Base-by-base conservation (phyloP, 2,329 filamentous ascomycete genomes). In the Aaosphaeria pasadenensis region DNA sequence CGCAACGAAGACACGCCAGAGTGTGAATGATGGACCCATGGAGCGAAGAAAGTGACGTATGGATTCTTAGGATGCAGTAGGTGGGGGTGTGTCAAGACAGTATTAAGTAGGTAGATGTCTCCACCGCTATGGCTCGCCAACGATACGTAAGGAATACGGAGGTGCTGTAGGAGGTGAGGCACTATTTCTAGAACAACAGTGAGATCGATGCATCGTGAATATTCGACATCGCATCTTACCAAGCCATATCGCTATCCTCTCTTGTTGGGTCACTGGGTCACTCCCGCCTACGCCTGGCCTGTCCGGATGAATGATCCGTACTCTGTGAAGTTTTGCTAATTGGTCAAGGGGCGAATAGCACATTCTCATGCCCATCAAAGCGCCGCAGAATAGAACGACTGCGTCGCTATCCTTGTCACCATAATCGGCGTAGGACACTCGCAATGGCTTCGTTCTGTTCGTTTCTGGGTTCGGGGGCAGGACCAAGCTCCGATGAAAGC, bases 81-180 rank as follows among this genome's bases (percentile, higher is more conserved):
- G 39, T 60, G 47, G 6, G 62, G 60, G 40, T 63, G 58, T 6
- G 52, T 55, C 24, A 65, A 55, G 11, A 64, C 39, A 3, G 60
- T 60, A 47, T 67, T 66, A 39, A 67, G 43, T 11, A 57, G 52
- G 52, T 66, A 67, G 43, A 66, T 56, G 39, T 52, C 51, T 33
- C 64, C 65, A 36, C 61, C 63, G 41, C 63, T 67, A 49, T 67
- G 62, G 42, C 62, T 62, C 33, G 63, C 62, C 24, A 67, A 45
- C n/a, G 63, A 62, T 17, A 67, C 52, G 45, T 65, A 52, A n/a
- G 51, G 30, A 40, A 69, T 59, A 11, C 53, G 42, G n/a, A 69
- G 57, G 42, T 66, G 59, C 24, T 50, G 42, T 31, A 67, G 53
- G 33, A 67, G 58, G 7, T 50, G 49, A 36, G 62, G 64, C 7